phyloP scores from a whole-genome alignment of 2,329 filamentous ascomycete species.

The Aspergillus unguis region DNA sequence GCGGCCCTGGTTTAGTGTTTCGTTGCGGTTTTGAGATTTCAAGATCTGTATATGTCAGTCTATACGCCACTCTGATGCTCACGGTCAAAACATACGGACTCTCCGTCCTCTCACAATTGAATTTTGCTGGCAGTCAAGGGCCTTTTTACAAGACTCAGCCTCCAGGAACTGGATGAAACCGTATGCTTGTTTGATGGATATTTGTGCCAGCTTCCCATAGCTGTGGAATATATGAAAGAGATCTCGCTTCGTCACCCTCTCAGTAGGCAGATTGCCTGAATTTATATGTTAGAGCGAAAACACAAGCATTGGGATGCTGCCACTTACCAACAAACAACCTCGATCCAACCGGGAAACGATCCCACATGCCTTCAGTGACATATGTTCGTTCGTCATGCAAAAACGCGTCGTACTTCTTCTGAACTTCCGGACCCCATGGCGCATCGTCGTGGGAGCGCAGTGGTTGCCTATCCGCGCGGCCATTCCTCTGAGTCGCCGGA shows the following conservation, averaged over 20 bases:
- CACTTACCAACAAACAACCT: slow-evolving; percentile 49
- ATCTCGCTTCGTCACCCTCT: slow-evolving; percentile 89
- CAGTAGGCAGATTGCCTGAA: slow-evolving; percentile 82
- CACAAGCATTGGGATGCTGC: not conserved
- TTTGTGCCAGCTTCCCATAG: slow-evolving; percentile 84
- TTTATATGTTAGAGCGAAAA: not conserved
- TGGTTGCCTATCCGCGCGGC: slow-evolving; percentile 26
- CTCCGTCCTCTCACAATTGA: slow-evolving; percentile 80
- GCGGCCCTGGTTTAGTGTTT: slow-evolving; percentile 59
- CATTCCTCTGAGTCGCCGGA: slow-evolving; percentile 23
- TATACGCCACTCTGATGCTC: not conserved
- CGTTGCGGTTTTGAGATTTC: slow-evolving; percentile 79
- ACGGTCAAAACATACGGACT: slow-evolving; percentile 67
- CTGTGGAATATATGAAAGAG: slow-evolving; percentile 86
- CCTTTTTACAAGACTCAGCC: slow-evolving; percentile 67
- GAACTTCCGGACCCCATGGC: slow-evolving; percentile 48
- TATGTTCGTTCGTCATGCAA: slow-evolving; percentile 50
- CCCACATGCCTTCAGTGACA: slow-evolving; percentile 52
- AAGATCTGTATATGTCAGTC: slow-evolving; percentile 17
- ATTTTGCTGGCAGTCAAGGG: slow-evolving; percentile 75
- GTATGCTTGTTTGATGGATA: slow-evolving; percentile 94
- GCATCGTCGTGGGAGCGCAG: slow-evolving; percentile 38
- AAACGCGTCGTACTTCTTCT: slow-evolving; percentile 51
- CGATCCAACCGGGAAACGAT: slow-evolving; percentile 49
- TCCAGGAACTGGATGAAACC: slow-evolving; percentile 94